Percentiles rank a stretch among this genome's conserved stretches.
Conservation (phyloP, 148 eudicot genomes). For the Silene conica region DNA sequence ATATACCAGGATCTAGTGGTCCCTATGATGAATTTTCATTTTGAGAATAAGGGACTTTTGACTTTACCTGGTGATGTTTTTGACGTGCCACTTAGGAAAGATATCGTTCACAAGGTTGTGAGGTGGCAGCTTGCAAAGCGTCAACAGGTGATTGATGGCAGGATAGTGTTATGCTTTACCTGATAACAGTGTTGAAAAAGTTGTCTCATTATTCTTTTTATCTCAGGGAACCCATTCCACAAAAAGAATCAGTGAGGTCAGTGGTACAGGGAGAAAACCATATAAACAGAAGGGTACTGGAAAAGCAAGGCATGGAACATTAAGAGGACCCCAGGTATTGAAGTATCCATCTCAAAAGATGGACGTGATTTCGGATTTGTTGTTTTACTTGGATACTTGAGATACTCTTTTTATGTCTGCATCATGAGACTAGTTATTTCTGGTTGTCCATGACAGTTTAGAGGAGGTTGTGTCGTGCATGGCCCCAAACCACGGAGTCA, state of each 20-base stretch:
- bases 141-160: constrained; percentile 63
- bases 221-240: constrained; percentile 95
- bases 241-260: constrained; percentile 92
- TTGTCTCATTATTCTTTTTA: constrained; percentile 15
- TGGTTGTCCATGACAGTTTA: constrained; percentile 48
- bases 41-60: constrained; percentile 85
- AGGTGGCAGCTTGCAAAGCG: constrained; percentile 99
- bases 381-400: not conserved
- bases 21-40: constrained; percentile 75
- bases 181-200: not conserved
- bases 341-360: not conserved
- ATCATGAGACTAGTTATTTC: not conserved
- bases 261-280: constrained; percentile 97
- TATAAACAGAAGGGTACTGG: constrained; percentile 82
- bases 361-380: not conserved
- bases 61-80: constrained; percentile 92
- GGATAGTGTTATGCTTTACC: not conserved
- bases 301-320: constrained; percentile 86
- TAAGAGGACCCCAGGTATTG: constrained; percentile 78
- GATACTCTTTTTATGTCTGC: constrained; percentile 8
- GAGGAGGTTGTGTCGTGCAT: constrained; percentile 81
- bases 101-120: constrained; percentile 91
- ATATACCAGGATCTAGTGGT: constrained; percentile 67
- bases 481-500: constrained; percentile 98
- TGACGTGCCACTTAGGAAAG: constrained; percentile 94